Evolutionary conservation across 2,329 filamentous ascomycete species (phyloP), one percentile per base, ranked within the genome.

Genomic region (Elsinoe fawcettii): DNA sequence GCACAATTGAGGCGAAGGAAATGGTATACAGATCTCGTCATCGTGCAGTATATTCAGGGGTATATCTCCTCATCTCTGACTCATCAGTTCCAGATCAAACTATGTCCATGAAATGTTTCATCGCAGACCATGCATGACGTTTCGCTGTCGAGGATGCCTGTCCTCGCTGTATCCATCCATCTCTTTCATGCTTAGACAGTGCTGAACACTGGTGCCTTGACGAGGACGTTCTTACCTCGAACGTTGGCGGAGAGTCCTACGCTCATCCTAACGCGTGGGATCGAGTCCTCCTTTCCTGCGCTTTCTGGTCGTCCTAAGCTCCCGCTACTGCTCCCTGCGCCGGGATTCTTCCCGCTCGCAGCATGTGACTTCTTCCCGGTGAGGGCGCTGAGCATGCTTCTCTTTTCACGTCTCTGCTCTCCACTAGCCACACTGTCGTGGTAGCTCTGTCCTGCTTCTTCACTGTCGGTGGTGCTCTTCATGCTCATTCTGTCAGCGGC

Each of bases 231-330:
- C 61, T 75, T 73, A n/a, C 75, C 74, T 47, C 75, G 70, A 34
- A 78, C 73, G 59, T 72, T 69, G n/a, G 78, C 75, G 6, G 72
- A 70, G 43, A 78, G 67, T 30, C 75, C 75, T 9, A 73, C 74
- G 14, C 75, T 70, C 66, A 79, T 67, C n/a, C 76, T 69, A 41
- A 78, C 75, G 12, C 75, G 67, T 23, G 72, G 72, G 54, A 73
- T 69, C 43, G 66, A 62, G 36, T 71, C 64, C 55, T 77, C 74
- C 36, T 75, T 71, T 25, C 68, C 67, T 9, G 72, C 70, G 62
- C 72, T 75, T 27, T 73, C 72, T 20, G 74, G 72, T 44, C 71
- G 62, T 66, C 67, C 51, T 63, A 74, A 51, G 66, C 67, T 61
- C 62, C 69, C 55, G n/a, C 65, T 66, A 66, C 71, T 66, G 66